Evolutionary conservation across 768 basidiomycete species (phyloP).

Genomic region (Lactifluus piperatus): DNA sequence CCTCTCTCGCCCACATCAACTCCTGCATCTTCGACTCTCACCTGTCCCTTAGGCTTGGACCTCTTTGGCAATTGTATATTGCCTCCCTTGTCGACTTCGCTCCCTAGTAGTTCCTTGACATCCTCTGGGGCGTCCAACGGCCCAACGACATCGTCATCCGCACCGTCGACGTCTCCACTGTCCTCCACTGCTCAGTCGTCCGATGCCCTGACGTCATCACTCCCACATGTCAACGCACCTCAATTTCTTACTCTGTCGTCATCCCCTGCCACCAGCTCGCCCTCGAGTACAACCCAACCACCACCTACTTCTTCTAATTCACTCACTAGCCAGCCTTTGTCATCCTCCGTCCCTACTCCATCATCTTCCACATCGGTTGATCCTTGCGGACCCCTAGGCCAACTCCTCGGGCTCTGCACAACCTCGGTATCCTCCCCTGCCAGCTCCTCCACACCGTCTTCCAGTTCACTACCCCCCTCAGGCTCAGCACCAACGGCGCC

Average conservation of each 20-base stretch:
- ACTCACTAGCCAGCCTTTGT: neutral
- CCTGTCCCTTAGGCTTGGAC: neutral
- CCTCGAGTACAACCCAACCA: neutral
- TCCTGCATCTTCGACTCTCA: neutral
- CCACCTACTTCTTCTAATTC: neutral
- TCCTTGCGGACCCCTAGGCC: conserved; percentile 19
- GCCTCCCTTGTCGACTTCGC: neutral
- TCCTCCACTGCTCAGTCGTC: too few species aligned
- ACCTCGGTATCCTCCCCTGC: neutral
- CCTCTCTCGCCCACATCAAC: conserved; percentile 3
- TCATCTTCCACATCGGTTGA: conserved; percentile 4
- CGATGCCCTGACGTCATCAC: neutral
- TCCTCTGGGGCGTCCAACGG: neutral
- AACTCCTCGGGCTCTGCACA: conserved; percentile 19
- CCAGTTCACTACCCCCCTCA: neutral
- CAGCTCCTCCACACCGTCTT: neutral
- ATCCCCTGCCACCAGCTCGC: neutral
- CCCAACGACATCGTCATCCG: neutral
- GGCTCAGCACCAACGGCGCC: neutral
- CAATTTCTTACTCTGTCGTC: neutral
- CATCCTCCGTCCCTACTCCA: neutral
- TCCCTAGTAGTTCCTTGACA: neutral
- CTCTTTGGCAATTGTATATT: conserved; percentile 1
- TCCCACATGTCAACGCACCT: neutral
- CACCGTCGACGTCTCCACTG: too few species aligned